Percentiles rank a stretch among this genome's conserved stretches.
These are phyloP conservation scores for Kondoa subrosea DNA, from an alignment of 768 basidiomycete genomes.

Conservation along the genomic window DNA sequence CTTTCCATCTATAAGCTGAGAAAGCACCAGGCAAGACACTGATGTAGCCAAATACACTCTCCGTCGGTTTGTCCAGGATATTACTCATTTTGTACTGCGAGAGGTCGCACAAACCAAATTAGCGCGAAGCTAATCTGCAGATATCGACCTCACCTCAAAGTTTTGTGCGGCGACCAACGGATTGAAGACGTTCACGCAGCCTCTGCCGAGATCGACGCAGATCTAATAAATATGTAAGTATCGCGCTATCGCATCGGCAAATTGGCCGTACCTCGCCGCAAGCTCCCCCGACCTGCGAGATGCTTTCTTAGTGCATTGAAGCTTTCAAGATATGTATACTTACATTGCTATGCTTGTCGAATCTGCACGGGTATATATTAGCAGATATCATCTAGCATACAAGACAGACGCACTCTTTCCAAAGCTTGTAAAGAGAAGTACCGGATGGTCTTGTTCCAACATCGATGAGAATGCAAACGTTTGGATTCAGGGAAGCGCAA, in stretches of 20 bases:
- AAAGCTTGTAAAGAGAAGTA: slow-evolving; percentile 62
- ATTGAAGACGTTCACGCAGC: slow-evolving; percentile 39
- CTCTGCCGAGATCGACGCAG: slow-evolving; percentile 50
- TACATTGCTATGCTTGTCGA: slow-evolving; percentile 51
- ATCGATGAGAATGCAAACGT: slow-evolving; percentile 52
- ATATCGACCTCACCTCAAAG: slow-evolving; percentile 62
- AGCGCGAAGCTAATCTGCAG: slow-evolving; percentile 20
- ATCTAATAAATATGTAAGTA: slow-evolving; percentile 79
- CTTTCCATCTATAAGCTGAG: slow-evolving; percentile 62
- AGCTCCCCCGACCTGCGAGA: too few relatives aligned
- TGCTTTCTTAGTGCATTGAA: too few relatives aligned
- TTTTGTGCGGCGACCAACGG: slow-evolving; percentile 79
- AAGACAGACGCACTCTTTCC: slow-evolving; percentile 28
- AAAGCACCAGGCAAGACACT: slow-evolving; percentile 67
- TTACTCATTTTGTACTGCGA: slow-evolving; percentile 18
- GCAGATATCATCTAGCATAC: not conserved
- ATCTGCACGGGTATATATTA: not conserved
- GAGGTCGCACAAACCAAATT: slow-evolving; percentile 27
- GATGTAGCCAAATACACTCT: slow-evolving; percentile 82
- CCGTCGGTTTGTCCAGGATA: slow-evolving; percentile 32
- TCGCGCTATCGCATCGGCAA: too few relatives aligned
- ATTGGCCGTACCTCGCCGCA: too few relatives aligned
- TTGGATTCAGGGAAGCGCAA: slow-evolving; percentile 35
- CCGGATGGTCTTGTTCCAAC: slow-evolving; percentile 81
- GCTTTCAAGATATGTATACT: too few relatives aligned